phyloP scores from a whole-genome alignment of 1,139 yeast species.

The Pichia sp. region DNA sequence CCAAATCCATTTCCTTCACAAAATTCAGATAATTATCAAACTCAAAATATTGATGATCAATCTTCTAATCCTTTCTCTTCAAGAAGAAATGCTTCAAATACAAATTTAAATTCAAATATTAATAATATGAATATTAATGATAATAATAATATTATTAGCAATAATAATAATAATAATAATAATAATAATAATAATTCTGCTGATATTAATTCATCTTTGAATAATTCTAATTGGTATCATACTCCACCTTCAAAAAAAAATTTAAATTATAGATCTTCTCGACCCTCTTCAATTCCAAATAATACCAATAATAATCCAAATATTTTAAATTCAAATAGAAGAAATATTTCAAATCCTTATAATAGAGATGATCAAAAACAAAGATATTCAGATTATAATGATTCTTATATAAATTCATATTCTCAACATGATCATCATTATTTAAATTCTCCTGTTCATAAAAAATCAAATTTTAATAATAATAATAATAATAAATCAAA shows the following conservation, averaged over 20 bases:
- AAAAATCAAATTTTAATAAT: constrained; percentile 1
- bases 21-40: not conserved
- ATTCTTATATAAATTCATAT: constrained; percentile 3
- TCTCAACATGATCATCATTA: constrained; percentile 2
- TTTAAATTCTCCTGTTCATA: not conserved
- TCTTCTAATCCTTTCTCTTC: constrained; percentile 24
- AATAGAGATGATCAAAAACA: constrained; percentile 3
- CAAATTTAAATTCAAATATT: constrained; percentile 1
- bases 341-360: constrained; percentile 2
- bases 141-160: too few species aligned
- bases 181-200: too few species aligned
- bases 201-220: not conserved
- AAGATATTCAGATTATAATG: constrained; percentile 9
- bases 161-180: too few species aligned
- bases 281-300: constrained; percentile 9
- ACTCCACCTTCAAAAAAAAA: constrained; percentile 1
- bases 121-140: not conserved
- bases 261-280: constrained; percentile 2
- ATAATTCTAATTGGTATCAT: constrained; percentile 2
- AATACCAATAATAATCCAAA: not conserved
- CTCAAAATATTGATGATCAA: not conserved
- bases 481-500: constrained; percentile 1
- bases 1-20: constrained; percentile 21
- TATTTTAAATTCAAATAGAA: constrained; percentile 2
- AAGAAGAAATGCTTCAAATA: constrained; percentile 19